Conservation (phyloP, 1,284 basidiomycete genomes). For the Meripilus lineatus region DNA sequence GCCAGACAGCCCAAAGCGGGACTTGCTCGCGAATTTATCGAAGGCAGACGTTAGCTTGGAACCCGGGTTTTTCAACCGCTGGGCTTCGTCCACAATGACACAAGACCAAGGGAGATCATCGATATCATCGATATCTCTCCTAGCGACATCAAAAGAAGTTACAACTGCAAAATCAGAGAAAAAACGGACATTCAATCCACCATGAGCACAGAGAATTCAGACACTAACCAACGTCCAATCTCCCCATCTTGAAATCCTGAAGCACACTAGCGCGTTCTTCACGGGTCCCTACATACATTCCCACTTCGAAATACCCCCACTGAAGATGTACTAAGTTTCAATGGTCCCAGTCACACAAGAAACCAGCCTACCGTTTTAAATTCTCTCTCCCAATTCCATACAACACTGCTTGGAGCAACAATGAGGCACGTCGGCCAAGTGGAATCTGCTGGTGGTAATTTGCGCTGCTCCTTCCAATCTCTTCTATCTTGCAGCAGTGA, state of each 20-base stretch:
- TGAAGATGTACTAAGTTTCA: conserved; percentile 20
- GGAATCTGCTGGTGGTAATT: conserved; percentile 58
- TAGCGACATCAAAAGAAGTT: conserved; percentile 67
- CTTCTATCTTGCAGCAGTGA: conserved; percentile 53
- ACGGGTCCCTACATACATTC: conserved; percentile 52
- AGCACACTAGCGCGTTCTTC: conserved; percentile 50
- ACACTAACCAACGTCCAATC: conserved; percentile 66
- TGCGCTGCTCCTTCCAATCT: conserved; percentile 46
- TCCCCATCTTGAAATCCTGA: conserved; percentile 66
- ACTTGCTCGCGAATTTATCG: conserved; percentile 53
- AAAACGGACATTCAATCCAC: neutral
- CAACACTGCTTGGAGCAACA: conserved; percentile 74
- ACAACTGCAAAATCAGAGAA: conserved; percentile 46
- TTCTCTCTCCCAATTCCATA: conserved; percentile 80
- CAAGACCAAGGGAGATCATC: conserved; percentile 62
- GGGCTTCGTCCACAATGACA: conserved; percentile 80
- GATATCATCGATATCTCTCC: conserved; percentile 60
- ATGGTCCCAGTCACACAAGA: neutral
- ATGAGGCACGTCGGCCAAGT: conserved; percentile 81
- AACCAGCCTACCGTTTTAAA: conserved; percentile 54
- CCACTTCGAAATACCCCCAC: conserved; percentile 83
- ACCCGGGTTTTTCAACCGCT: conserved; percentile 71
- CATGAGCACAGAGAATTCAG: neutral
- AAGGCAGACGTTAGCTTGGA: conserved; percentile 62
- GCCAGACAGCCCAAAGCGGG: conserved; percentile 77